Conservation (phyloP, 2,329 filamentous ascomycete genomes). For the Laburnicola sp. region DNA sequence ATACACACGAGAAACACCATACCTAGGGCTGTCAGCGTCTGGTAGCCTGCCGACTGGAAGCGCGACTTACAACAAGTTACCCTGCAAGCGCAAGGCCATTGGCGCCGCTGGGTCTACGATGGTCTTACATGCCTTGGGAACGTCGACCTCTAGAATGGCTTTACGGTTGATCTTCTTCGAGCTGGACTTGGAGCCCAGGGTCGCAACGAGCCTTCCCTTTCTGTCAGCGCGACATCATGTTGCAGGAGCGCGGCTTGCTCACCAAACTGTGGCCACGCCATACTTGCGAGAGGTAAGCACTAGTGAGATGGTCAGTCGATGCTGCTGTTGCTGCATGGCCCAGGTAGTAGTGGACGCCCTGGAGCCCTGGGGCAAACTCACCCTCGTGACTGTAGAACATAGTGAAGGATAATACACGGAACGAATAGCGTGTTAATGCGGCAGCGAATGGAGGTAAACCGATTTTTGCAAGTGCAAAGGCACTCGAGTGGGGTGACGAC, state of each 20-base stretch:
- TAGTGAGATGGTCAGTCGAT: conserved; percentile 38
- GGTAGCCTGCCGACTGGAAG: not conserved
- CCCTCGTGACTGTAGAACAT: conserved; percentile 99
- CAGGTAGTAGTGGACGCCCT: not conserved
- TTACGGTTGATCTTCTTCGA: conserved; percentile 78
- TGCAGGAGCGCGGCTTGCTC: not conserved
- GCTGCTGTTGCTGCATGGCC: conserved; percentile 7
- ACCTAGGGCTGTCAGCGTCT: conserved; percentile 31
- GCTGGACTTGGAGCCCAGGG: conserved; percentile 72
- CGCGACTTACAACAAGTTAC: conserved; percentile 71
- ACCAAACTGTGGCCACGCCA: conserved; percentile 75
- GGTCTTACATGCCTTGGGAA: conserved; percentile 83
- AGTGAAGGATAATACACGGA: conserved; percentile 24
- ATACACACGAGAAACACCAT: conserved; percentile 80
- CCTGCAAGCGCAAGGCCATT: conserved; percentile 85
- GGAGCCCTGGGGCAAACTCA: conserved; percentile 49
- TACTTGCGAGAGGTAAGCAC: conserved; percentile 84
- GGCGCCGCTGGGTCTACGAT: conserved; percentile 84
- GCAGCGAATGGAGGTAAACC: not conserved
- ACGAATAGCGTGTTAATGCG: not conserved
- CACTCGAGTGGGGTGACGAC: not conserved
- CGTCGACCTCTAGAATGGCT: conserved; percentile 84
- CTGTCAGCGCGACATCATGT: conserved; percentile 23
- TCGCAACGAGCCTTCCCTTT: conserved; percentile 78
- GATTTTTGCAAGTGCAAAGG: not conserved